These are phyloP conservation scores for Lagerstroemia speciosa DNA, from an alignment of 345 rosid species.

Conservation along the genomic window DNA sequence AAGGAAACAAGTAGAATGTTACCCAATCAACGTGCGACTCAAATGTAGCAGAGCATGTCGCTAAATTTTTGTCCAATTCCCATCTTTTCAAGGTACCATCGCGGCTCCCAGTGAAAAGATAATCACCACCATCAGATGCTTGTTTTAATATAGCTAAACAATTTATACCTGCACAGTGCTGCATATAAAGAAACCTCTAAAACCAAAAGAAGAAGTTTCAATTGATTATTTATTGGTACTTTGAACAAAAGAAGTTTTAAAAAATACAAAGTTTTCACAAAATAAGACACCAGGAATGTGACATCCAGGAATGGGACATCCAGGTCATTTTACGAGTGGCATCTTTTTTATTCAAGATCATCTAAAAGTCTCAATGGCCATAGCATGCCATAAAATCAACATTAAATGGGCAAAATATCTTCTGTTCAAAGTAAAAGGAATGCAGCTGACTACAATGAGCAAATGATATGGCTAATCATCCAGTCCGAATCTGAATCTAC, in stretches of 20 bases:
- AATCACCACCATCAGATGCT: slow-evolving; percentile 39
- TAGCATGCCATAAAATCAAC: not conserved
- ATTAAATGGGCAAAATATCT: not conserved
- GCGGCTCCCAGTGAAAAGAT: slow-evolving; percentile 95
- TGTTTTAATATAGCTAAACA: slow-evolving; percentile 68
- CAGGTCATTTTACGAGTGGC: not conserved
- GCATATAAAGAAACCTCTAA: slow-evolving; percentile 26
- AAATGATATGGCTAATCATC: not conserved
- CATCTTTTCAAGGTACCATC: slow-evolving; percentile 98
- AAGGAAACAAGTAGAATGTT: slow-evolving; percentile 13
- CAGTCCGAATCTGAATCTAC: not conserved
- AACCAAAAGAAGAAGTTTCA: not conserved
- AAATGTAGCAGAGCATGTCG: slow-evolving; percentile 85
- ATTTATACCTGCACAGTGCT: slow-evolving; percentile 98
- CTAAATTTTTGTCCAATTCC: slow-evolving; percentile 59
- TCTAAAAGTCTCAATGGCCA: not conserved
- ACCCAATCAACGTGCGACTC: slow-evolving; percentile 99
- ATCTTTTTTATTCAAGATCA: not conserved
- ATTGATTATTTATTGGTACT: not conserved
- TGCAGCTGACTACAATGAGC: not conserved
- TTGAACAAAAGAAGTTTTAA: not conserved
- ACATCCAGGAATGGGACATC: no score
- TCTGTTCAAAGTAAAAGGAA: not conserved
- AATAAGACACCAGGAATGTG: not conserved
- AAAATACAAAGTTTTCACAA: not conserved